These are phyloP conservation scores for Ilex asprella DNA, from an alignment of 257 asterid species.

Conservation along the genomic window DNA sequence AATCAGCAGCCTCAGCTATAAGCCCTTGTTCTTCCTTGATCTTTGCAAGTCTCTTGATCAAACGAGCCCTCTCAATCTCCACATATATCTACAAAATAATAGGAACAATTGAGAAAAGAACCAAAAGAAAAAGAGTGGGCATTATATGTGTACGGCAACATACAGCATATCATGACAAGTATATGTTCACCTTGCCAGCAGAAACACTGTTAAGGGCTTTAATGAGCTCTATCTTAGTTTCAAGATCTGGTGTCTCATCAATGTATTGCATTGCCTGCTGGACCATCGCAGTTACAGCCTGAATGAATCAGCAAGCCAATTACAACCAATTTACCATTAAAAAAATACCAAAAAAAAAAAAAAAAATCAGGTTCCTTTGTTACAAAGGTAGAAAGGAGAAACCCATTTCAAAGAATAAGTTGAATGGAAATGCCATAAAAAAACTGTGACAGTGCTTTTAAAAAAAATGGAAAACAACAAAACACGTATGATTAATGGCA, in stretches of 20 bases:
- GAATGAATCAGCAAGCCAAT: constrained; percentile 12
- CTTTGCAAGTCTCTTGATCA: constrained; percentile 87
- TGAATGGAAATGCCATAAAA: no score
- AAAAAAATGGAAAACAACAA: not conserved
- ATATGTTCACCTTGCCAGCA: constrained; percentile 79
- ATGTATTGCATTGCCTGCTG: constrained; percentile 92
- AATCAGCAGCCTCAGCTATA: constrained; percentile 90
- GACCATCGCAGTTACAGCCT: constrained; percentile 98
- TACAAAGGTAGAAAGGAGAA: not conserved
- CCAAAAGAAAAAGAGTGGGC: not conserved
- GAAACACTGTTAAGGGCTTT: constrained; percentile 85
- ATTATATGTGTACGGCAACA: not conserved
- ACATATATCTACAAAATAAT: constrained; percentile 62
- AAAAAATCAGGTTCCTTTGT: not conserved
- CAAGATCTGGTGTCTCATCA: constrained; percentile 93
- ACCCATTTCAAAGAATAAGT: not conserved
- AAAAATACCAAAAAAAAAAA: not conserved
- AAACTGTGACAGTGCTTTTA: not conserved
- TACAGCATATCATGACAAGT: no score
- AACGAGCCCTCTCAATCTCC: constrained; percentile 95
- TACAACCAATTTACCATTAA: not conserved
- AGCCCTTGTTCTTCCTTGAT: constrained; percentile 89
- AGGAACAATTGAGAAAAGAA: not conserved
- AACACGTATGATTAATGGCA: no score
- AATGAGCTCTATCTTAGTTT: constrained; percentile 80